phyloP scores from a whole-genome alignment of 2,329 filamentous ascomycete species.

The Penicillium janthinellum region DNA sequence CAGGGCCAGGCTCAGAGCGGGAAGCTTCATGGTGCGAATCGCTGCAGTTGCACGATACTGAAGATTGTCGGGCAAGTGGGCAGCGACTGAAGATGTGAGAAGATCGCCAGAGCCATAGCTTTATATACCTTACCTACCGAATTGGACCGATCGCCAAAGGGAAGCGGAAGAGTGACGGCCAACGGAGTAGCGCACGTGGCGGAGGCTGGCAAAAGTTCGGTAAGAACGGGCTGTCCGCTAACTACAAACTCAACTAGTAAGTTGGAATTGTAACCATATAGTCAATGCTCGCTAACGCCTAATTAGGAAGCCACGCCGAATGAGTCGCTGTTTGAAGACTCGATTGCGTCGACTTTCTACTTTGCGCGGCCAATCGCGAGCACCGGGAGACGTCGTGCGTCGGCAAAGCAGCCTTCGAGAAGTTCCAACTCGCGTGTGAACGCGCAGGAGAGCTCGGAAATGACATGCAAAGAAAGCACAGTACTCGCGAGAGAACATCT shows the following conservation, averaged over 20 bases:
- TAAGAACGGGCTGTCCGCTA: neutral
- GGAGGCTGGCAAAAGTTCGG: neutral
- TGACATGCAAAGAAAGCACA: neutral
- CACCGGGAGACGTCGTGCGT: neutral
- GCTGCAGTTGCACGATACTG: neutral
- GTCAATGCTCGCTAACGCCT: neutral
- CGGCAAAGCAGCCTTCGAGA: neutral
- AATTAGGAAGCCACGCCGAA: neutral
- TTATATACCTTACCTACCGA: constrained; percentile 10
- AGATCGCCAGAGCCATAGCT: constrained; percentile 16
- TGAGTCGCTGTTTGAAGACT: neutral
- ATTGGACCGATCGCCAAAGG: constrained; percentile 1
- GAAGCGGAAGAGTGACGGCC: constrained; percentile 8
- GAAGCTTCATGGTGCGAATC: constrained; percentile 49
- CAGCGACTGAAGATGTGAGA: neutral
- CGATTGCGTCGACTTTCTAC: neutral
- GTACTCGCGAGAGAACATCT: neutral
- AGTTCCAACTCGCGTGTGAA: neutral
- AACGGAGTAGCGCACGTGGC: constrained; percentile 23
- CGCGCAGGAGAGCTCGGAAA: neutral
- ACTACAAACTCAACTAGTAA: neutral
- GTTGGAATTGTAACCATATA: neutral
- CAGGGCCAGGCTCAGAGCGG: constrained; percentile 74
- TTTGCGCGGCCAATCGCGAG: neutral
- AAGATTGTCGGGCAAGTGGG: constrained; percentile 1